phyloP scores from a whole-genome alignment of 805 yeast species.

The Metschnikowia koreensis region DNA sequence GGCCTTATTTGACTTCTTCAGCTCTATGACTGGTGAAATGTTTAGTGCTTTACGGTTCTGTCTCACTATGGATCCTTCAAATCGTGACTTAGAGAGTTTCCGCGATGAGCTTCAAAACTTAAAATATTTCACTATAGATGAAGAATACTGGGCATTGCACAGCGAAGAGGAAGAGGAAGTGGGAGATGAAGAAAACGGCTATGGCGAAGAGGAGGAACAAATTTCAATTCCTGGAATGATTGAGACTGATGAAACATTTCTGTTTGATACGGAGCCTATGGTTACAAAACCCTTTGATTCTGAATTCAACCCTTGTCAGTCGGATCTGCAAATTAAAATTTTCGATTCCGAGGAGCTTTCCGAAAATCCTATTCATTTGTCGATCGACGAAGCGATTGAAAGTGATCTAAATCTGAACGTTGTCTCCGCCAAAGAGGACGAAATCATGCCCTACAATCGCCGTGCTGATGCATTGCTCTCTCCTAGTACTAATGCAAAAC shows the following conservation, averaged over 20 bases:
- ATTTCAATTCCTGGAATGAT: not conserved
- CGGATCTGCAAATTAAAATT: not conserved
- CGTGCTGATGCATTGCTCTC: conserved; percentile 45
- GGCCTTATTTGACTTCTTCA: conserved; percentile 86
- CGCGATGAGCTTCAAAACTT: conserved; percentile 58
- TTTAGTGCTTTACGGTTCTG: conserved; percentile 79
- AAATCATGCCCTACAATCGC: conserved; percentile 32
- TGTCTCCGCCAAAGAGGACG: conserved; percentile 7
- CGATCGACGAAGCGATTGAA: conserved; percentile 10
- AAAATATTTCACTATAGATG: conserved; percentile 78
- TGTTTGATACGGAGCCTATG: conserved; percentile 1
- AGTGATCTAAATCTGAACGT: conserved; percentile 7
- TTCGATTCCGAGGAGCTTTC: not conserved
- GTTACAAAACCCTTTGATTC: not conserved
- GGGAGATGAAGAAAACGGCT: conserved; percentile 18
- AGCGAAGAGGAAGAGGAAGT: conserved; percentile 52
- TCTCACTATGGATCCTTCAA: conserved; percentile 81
- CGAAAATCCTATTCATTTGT: conserved; percentile 3
- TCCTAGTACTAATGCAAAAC: conserved; percentile 34
- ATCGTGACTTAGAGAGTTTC: conserved; percentile 66
- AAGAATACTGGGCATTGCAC: conserved; percentile 42
- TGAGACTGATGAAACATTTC: conserved; percentile 5
- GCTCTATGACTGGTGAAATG: conserved; percentile 81
- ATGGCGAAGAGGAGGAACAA: conserved; percentile 18
- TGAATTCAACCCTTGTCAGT: not conserved